Evolutionary conservation across 805 yeast genomes (phyloP).

Genomic region (Metschnikowia cerradonensis): DNA sequence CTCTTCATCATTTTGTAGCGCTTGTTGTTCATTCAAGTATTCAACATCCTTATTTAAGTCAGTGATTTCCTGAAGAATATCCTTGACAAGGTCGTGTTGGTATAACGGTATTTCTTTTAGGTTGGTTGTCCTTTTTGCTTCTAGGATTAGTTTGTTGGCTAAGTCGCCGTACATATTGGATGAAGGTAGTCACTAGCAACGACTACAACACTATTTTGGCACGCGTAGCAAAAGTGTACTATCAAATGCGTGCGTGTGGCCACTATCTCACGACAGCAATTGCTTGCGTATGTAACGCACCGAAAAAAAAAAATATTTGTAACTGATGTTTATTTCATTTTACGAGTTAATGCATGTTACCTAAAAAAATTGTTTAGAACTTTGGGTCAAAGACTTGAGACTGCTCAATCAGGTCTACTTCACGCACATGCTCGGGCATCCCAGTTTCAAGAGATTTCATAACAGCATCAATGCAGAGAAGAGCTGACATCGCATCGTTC

Average conservation of each 20-base stretch:
- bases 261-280: not conserved
- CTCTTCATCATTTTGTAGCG: conserved; percentile 20
- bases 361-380: not conserved
- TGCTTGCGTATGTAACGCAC: not conserved
- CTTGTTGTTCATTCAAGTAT: conserved; percentile 34
- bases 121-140: conserved; percentile 74
- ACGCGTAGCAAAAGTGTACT: not conserved
- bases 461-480: conserved; percentile 36
- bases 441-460: conserved; percentile 31
- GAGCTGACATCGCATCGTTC: conserved; percentile 36
- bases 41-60: conserved; percentile 60
- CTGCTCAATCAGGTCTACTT: conserved; percentile 18
- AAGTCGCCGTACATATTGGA: conserved; percentile 78
- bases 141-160: conserved; percentile 77
- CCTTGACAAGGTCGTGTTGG: conserved; percentile 66
- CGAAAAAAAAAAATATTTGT: not conserved
- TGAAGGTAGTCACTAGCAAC: not conserved
- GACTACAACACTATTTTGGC: not conserved
- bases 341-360: no score
- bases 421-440: conserved; percentile 28
- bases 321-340: not conserved
- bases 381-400: not conserved
- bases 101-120: conserved; percentile 65
- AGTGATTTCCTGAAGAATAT: conserved; percentile 65
- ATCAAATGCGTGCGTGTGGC: not conserved